Evolutionary conservation across 768 basidiomycete genomes (phyloP).

Genomic region (Termitomyces bulborhizus): DNA sequence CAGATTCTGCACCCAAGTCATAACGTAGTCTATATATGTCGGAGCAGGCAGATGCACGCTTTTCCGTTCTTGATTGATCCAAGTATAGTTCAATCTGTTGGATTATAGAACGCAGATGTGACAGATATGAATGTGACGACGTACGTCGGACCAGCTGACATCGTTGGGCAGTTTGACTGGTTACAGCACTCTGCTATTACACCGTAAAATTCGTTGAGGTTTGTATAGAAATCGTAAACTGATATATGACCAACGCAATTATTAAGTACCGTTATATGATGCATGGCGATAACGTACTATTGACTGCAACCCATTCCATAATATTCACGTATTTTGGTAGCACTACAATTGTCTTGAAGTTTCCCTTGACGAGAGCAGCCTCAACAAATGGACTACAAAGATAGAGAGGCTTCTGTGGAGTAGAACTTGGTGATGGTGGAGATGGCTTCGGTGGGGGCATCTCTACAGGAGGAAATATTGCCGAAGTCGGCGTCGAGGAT

Average conservation of each 20-base stretch:
- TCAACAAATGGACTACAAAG: slow-evolving; percentile 95
- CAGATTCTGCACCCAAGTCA: slow-evolving; percentile 97
- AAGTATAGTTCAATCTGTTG: slow-evolving; percentile 86
- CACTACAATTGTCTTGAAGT: slow-evolving; percentile 96
- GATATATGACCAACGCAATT: neutral
- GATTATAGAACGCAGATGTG: slow-evolving; percentile 2
- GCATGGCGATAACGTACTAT: slow-evolving; percentile 45
- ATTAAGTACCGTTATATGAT: neutral
- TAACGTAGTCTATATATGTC: slow-evolving; percentile 97
- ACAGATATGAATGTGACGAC: slow-evolving; percentile 22
- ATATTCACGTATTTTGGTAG: slow-evolving; percentile 97
- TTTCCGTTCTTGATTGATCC: slow-evolving; percentile 95
- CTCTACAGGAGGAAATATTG: slow-evolving; percentile 45
- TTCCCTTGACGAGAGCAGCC: slow-evolving; percentile 92
- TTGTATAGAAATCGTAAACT: slow-evolving; percentile 99
- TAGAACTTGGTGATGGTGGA: slow-evolving; percentile 31
- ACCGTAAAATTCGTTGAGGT: slow-evolving; percentile 95
- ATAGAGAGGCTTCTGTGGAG: slow-evolving; percentile 64
- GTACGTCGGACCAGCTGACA: slow-evolving; percentile 89
- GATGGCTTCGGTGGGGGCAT: slow-evolving; percentile 29
- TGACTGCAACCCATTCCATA: slow-evolving; percentile 89
- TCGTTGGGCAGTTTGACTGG: slow-evolving; percentile 79
- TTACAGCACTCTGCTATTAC: slow-evolving; percentile 94
- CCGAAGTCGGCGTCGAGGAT: slow-evolving; percentile 69
- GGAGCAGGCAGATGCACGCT: slow-evolving; percentile 89